Base-by-base conservation (phyloP, 2,329 filamentous ascomycete species). In the Fusarium succisae region DNA sequence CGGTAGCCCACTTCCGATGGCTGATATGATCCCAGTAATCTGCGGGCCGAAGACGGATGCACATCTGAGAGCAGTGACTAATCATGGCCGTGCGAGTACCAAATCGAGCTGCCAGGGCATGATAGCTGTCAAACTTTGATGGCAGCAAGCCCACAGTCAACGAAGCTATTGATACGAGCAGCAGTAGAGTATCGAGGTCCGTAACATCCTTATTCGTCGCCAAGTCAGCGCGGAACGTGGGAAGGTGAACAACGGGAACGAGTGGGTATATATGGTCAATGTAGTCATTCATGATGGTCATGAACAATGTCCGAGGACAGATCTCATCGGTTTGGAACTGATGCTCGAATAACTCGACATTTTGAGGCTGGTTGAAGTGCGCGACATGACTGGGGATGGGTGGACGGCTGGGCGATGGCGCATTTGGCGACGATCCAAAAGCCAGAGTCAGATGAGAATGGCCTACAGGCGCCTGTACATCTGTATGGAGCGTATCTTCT, bases 11-110 rank as follows among this genome's bases (percentile, higher is more conserved):
- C 2, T 64, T 64, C 1, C 57, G 44, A 20, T 64, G 62, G 22
- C 56, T 64, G 38, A 64, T 51, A n/a, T 61, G 56, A n/a, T 64
- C 62, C 62, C 62, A 64, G 15, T 64, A 64, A 17, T 62, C 56
- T 8, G 43, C 60, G 3, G 53, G 60, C 2, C 60, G 56, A 32
- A 62, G 56, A 3, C 62, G 44, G 1, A 62, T 17, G n/a, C 56
- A 51, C 56, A 50, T 64, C 14, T 61, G 62, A 5, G 37, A 50
- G 44, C 62, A 64, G 10, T 51, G 38, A 3, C 45, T 62, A 1
- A 62, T 62, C 62, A 10, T 64, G 0, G 30, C 62, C 3, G 62
- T 64, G 2, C 62, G 45, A 0, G 62, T 62, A 4, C 45, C 38
- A 2, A 62, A 64, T 0, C 30, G 62, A 8, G 44, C 6, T 4